These are phyloP conservation scores for Quercus ilex DNA, from an alignment of 306 rosid species.

Conservation along the genomic window DNA sequence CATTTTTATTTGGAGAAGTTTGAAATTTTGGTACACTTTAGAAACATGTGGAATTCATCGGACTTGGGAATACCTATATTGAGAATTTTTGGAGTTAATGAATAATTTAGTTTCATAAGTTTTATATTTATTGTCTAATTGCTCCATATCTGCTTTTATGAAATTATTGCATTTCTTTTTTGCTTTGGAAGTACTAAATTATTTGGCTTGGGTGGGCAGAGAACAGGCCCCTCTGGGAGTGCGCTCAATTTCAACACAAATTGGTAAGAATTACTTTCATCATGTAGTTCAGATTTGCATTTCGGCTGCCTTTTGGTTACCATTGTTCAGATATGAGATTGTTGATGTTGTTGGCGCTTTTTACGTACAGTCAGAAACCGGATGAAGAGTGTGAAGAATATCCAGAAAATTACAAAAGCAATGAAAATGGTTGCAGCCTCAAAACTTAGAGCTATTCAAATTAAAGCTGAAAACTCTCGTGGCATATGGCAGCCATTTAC, in stretches of 20 bases:
- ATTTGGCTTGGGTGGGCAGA: conserved; percentile 40
- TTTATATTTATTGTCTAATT: background rate
- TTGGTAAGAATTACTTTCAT: conserved; percentile 49
- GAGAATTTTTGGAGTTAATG: background rate
- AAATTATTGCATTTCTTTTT: background rate
- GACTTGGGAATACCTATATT: background rate
- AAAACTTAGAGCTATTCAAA: conserved; percentile 83
- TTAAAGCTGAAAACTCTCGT: conserved; percentile 84
- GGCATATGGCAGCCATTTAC: conserved; percentile 98
- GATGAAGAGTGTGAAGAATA: conserved; percentile 97
- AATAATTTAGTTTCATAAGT: background rate
- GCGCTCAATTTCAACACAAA: conserved; percentile 90
- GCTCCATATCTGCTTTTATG: background rate
- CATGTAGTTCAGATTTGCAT: background rate
- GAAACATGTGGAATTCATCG: background rate
- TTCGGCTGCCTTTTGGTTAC: conserved; percentile 5
- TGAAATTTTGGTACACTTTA: background rate
- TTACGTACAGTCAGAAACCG: conserved; percentile 68
- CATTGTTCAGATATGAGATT: background rate
- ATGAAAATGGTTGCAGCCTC: conserved; percentile 99
- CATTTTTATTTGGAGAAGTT: background rate
- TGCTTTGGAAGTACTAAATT: background rate
- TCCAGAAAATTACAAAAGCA: conserved; percentile 97
- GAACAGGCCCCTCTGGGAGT: conserved; percentile 64
- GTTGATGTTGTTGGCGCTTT: conserved; percentile 12